Conservation (phyloP, 106 monocot genomes). For the Dioscorea zingiberensis region DNA sequence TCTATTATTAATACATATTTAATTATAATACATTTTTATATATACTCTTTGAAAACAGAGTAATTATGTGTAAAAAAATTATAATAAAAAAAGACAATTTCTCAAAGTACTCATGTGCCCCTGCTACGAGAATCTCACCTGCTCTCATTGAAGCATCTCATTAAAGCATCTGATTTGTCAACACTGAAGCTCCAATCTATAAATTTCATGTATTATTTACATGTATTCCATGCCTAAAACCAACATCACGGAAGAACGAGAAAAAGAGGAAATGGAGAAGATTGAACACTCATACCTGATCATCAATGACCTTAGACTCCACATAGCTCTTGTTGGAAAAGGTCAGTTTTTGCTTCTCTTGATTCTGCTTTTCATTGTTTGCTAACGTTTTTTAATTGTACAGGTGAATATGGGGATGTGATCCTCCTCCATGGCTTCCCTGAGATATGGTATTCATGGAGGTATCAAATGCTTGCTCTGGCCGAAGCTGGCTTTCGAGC, state of each 20-base stretch:
- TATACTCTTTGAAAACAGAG: no score
- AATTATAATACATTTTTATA: no score
- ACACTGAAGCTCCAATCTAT: no score
- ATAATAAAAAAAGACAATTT: no score
- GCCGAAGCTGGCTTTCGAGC: constrained; percentile 63
- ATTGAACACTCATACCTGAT: constrained; percentile 42
- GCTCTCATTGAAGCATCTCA: no score
- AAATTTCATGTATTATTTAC: no score
- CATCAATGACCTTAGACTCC: constrained; percentile 43
- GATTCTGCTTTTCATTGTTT: background rate
- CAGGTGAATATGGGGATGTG: constrained; percentile 50
- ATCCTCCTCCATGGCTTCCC: constrained; percentile 75
- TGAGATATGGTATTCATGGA: constrained; percentile 93
- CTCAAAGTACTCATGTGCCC: no score
- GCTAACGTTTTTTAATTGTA: background rate
- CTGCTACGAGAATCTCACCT: no score
- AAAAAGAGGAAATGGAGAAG: constrained; percentile 18
- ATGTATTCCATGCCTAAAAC: no score
- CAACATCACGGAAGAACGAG: background rate
- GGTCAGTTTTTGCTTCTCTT: constrained; percentile 28
- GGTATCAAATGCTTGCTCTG: constrained; percentile 75
- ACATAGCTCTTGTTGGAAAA: constrained; percentile 45
- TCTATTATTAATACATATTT: no score
- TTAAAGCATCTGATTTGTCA: no score
- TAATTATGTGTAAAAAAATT: no score